These are phyloP conservation scores for Kodamaea nitidulidarum DNA, from an alignment of 805 yeast genomes.

Conservation along the genomic window DNA sequence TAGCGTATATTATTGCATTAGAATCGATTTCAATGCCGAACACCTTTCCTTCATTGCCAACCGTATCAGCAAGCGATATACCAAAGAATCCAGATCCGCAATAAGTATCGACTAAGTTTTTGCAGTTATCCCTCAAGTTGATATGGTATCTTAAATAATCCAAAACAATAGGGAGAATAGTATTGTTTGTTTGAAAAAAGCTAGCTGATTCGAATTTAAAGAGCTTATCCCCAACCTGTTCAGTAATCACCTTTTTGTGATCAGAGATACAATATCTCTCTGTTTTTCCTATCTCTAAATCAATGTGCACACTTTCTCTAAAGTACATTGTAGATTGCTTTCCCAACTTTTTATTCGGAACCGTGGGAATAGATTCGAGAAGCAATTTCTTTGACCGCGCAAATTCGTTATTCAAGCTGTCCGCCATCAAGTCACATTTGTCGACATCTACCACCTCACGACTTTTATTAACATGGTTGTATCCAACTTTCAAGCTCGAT, in stretches of 20 bases:
- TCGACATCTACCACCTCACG: conserved; percentile 28
- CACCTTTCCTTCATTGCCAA: conserved; percentile 30
- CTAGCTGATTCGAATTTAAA: conserved; percentile 38
- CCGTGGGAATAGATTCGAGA: conserved; percentile 6
- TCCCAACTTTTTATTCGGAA: conserved; percentile 5
- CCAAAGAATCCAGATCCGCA: conserved; percentile 48
- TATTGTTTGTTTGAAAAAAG: conserved; percentile 40
- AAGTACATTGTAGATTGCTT: conserved; percentile 21
- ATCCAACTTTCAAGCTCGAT: conserved; percentile 25
- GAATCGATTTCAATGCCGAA: conserved; percentile 40
- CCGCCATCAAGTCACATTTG: conserved; percentile 36
- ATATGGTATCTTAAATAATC: conserved; percentile 27
- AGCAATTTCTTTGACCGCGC: conserved; percentile 12
- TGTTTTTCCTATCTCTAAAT: conserved; percentile 29
- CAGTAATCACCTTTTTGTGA: conserved; percentile 29
- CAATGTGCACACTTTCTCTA: conserved; percentile 30
- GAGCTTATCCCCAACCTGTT: conserved; percentile 29
- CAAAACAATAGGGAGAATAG: conserved; percentile 33
- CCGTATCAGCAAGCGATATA: conserved; percentile 27
- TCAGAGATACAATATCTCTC: conserved; percentile 23
- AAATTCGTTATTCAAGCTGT: conserved; percentile 21
- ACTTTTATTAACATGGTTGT: conserved; percentile 23
- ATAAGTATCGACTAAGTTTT: conserved; percentile 39
- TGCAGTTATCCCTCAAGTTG: conserved; percentile 10
- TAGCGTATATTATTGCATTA: conserved; percentile 32